Conservation (phyloP, 306 rosid species). For the Vicia faba region DNA sequence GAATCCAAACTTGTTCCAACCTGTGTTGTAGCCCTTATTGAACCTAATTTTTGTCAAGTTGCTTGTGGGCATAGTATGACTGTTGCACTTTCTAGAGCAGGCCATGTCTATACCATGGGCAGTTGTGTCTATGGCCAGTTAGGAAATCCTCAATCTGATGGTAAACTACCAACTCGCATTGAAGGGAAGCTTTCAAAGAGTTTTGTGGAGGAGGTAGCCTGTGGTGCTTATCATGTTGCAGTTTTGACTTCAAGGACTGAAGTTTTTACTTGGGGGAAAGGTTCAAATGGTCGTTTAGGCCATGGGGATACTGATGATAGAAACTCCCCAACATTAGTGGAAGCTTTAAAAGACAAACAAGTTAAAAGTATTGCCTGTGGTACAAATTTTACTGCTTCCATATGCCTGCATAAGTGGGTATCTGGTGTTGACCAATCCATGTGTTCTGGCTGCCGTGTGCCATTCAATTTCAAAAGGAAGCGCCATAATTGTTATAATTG, state of each 20-base stretch:
- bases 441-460: constrained; percentile 96
- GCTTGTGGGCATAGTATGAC: constrained; percentile 95
- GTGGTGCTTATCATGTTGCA: constrained; percentile 95
- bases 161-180: constrained; percentile 74
- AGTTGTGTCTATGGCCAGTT: constrained; percentile 96
- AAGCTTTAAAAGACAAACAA: constrained; percentile 90
- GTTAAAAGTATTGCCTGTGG: constrained; percentile 96
- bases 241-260: constrained; percentile 94
- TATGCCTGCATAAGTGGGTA: constrained; percentile 97
- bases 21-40: constrained; percentile 80
- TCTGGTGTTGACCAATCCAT: constrained; percentile 98
- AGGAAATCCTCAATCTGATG: constrained; percentile 90
- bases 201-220: constrained; percentile 92
- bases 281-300: constrained; percentile 97
- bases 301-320: constrained; percentile 89
- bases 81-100: constrained; percentile 82
- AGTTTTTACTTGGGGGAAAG: constrained; percentile 98
- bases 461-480: constrained; percentile 92
- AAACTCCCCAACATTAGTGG: constrained; percentile 77
- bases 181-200: constrained; percentile 90
- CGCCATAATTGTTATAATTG: constrained; percentile 97
- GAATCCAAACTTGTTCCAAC: constrained; percentile 98
- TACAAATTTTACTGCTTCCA: constrained; percentile 85
- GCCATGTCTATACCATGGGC: constrained; percentile 93
- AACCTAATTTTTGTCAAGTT: constrained; percentile 86